These are phyloP conservation scores for Brasilioporus rufonigricans DNA, from an alignment of 768 basidiomycete species.

Conservation along the genomic window DNA sequence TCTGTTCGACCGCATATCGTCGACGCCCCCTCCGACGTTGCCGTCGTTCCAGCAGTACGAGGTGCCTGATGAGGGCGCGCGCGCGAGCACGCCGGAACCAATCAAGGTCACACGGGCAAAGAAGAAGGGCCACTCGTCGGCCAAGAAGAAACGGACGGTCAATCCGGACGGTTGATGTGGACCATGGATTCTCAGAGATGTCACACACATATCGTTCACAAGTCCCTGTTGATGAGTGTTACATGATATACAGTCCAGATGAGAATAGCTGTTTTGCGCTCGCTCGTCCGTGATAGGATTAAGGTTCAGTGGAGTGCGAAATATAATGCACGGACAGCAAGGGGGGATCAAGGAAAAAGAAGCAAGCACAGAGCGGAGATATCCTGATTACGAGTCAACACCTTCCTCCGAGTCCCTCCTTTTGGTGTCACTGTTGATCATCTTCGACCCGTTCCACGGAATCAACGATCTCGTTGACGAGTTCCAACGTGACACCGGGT, in stretches of 20 bases:
- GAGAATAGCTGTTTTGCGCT: conserved; percentile 17
- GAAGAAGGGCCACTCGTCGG: conserved; percentile 49
- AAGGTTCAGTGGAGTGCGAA: conserved; percentile 17
- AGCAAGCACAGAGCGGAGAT: conserved; percentile 21
- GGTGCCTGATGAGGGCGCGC: conserved; percentile 41
- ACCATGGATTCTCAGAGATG: background rate
- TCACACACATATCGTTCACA: background rate
- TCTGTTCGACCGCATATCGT: conserved; percentile 30
- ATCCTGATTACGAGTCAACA: background rate
- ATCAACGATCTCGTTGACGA: conserved; percentile 92
- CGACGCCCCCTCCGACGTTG: conserved; percentile 36
- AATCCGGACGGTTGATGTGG: conserved; percentile 19
- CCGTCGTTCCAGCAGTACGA: conserved; percentile 55
- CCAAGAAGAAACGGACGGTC: conserved; percentile 67
- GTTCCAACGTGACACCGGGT: conserved; percentile 89
- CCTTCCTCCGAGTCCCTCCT: background rate
- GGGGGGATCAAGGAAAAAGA: background rate
- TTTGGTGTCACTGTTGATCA: conserved; percentile 35
- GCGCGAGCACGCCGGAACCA: conserved; percentile 60
- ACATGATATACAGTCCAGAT: conserved; percentile 26
- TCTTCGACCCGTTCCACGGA: conserved; percentile 90
- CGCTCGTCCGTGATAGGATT: conserved; percentile 11
- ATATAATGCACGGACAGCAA: conserved; percentile 15
- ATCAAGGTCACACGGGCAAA: conserved; percentile 75
- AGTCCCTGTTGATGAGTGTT: conserved; percentile 9